These are phyloP conservation scores for Graphiopsis chlorocephala DNA, from an alignment of 2,329 filamentous ascomycete genomes.

Conservation along the genomic window DNA sequence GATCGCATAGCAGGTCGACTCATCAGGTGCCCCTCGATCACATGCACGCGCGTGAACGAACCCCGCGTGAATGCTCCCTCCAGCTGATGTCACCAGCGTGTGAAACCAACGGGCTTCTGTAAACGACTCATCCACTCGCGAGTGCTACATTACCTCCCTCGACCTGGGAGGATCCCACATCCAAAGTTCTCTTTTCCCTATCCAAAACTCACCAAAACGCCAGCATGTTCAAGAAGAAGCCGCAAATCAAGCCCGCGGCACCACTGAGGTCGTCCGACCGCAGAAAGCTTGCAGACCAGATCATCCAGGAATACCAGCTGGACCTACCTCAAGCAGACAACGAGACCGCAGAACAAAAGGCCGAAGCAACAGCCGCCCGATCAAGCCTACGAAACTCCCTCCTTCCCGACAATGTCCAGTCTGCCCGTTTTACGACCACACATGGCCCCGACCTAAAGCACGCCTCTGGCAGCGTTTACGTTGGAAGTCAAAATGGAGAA, in stretches of 20 bases:
- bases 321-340: constrained; percentile 28
- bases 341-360: constrained; percentile 42
- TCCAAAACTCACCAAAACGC: not conserved
- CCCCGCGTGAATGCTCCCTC: not conserved
- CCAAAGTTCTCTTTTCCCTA: not conserved
- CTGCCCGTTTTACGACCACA: constrained; percentile 64
- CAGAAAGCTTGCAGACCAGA: constrained; percentile 64
- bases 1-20: not conserved
- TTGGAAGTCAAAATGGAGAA: constrained; percentile 56
- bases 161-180: not conserved
- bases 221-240: constrained; percentile 41
- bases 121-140: not conserved
- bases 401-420: constrained; percentile 61
- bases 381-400: constrained; percentile 57
- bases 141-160: not conserved
- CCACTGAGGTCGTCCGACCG: constrained; percentile 66
- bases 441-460: constrained; percentile 59
- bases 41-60: not conserved
- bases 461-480: constrained; percentile 63
- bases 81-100: not conserved
- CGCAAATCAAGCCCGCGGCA: constrained; percentile 61
- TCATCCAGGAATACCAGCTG: constrained; percentile 61
- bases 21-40: not conserved
- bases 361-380: constrained; percentile 43
- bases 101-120: not conserved